A percentile compares a stretch with the other conserved stretches of the same genome.
phyloP scores from a whole-genome alignment of 352 stramenopile genomes.

The Phytopythium kandeliae region DNA sequence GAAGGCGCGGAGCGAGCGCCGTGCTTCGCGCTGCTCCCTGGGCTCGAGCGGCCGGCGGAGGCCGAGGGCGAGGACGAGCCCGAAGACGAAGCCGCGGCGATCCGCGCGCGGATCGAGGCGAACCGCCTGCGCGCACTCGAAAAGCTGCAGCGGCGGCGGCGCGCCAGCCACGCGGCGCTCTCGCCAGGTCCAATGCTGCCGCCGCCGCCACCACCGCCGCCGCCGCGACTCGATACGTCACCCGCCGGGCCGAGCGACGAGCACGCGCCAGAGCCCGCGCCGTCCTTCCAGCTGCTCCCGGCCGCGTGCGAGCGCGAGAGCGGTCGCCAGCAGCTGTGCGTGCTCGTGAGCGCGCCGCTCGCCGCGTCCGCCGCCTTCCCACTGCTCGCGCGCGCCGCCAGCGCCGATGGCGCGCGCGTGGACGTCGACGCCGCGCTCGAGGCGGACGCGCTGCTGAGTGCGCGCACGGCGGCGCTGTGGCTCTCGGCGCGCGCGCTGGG shows the following conservation, averaged over 20 bases:
- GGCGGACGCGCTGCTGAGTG: conserved; percentile 39
- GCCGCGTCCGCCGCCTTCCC: conserved; percentile 19
- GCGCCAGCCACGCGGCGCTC: conserved; percentile 10
- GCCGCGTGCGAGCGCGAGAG: too few relatives aligned
- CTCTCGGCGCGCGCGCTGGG: conserved; percentile 17
- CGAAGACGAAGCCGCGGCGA: conserved; percentile 9
- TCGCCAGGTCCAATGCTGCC: not conserved
- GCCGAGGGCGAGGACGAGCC: not conserved
- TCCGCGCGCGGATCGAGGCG: conserved; percentile 57
- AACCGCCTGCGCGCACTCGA: conserved; percentile 57
- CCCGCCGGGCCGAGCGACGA: too few relatives aligned
- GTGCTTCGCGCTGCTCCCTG: conserved; percentile 16
- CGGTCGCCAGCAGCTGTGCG: too few relatives aligned
- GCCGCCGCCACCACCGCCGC: too few relatives aligned
- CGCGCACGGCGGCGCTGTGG: conserved; percentile 22
- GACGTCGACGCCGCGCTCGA: conserved; percentile 38
- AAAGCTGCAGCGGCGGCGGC: conserved; percentile 42
- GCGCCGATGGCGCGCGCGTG: conserved; percentile 13
- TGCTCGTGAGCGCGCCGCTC: conserved; percentile 29
- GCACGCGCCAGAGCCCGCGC: not conserved
- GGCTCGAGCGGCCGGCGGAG: not conserved
- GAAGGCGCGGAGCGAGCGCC: conserved; percentile 4
- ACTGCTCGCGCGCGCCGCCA: conserved; percentile 13
- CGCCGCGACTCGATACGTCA: too few relatives aligned
- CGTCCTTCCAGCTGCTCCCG: conserved; percentile 18